Percentiles rank a stretch among this genome's conserved stretches.
phyloP scores from a whole-genome alignment of 305 asterid genomes.

The Fraxinus baroniana region DNA sequence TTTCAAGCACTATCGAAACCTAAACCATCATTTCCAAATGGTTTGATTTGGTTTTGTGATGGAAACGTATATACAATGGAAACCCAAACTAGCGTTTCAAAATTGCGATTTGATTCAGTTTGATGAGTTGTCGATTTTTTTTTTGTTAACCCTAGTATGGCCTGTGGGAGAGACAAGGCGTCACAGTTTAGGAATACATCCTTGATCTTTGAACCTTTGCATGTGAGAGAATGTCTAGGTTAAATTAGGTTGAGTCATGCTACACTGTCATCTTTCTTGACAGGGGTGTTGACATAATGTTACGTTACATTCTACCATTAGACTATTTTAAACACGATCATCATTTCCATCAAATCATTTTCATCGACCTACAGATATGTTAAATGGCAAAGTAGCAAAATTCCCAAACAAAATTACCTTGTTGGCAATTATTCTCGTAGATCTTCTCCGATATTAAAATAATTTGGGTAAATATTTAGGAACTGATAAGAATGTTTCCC shows the following conservation, averaged over 20 bases:
- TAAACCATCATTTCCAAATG: not conserved
- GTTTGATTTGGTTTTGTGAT: not conserved
- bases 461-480: not conserved
- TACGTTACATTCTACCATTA: too few relatives aligned
- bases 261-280: too few relatives aligned
- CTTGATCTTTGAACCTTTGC: not conserved
- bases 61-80: too few relatives aligned
- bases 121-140: not conserved
- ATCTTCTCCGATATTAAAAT: not conserved
- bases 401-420: not conserved
- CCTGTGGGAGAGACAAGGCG: not conserved
- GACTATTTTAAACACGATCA: too few relatives aligned
- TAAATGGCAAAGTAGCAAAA: too few relatives aligned
- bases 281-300: too few relatives aligned
- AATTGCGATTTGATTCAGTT: too few relatives aligned
- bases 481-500: not conserved
- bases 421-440: not conserved
- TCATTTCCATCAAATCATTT: too few relatives aligned
- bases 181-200: not conserved
- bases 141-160: not conserved
- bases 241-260: not conserved
- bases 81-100: not conserved
- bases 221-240: not conserved
- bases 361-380: too few relatives aligned
- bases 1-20: not conserved